These are phyloP conservation scores for Agrocybe praecox DNA, from an alignment of 768 basidiomycete species.

Conservation along the genomic window DNA sequence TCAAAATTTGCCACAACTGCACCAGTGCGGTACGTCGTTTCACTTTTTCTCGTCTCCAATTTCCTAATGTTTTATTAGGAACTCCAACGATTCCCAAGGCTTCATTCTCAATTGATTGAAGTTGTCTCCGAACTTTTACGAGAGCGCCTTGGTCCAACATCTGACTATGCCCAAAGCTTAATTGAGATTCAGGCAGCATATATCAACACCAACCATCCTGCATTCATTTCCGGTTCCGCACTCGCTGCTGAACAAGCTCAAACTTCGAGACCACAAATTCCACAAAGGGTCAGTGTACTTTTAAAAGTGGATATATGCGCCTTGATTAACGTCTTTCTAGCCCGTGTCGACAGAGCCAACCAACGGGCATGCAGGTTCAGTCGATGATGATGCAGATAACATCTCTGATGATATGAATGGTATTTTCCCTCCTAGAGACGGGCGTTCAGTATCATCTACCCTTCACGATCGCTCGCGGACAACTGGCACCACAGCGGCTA, in stretches of 20 bases:
- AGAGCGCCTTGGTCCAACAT: constrained; percentile 94
- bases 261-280: constrained; percentile 44
- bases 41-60: background rate
- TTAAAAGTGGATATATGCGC: background rate
- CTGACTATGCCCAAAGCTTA: constrained; percentile 93
- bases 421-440: constrained; percentile 48
- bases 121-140: constrained; percentile 95
- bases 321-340: constrained; percentile 34
- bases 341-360: constrained; percentile 65
- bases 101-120: constrained; percentile 94
- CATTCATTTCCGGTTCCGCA: constrained; percentile 84
- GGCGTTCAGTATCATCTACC: constrained; percentile 77
- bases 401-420: constrained; percentile 61
- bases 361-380: constrained; percentile 48
- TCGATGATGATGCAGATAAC: constrained; percentile 64
- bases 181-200: constrained; percentile 98
- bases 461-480: constrained; percentile 72
- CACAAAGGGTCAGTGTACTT: constrained; percentile 53
- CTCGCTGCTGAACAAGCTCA: constrained; percentile 53
- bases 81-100: constrained; percentile 90
- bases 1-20: constrained; percentile 99
- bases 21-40: constrained; percentile 72
- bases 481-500: constrained; percentile 31
- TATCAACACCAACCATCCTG: constrained; percentile 98
- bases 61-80: constrained; percentile 54